Percentiles rank a stretch among this genome's conserved stretches.
These are phyloP conservation scores for Geosmithia putterillii DNA, from an alignment of 2,329 filamentous ascomycete species.

Conservation along the genomic window DNA sequence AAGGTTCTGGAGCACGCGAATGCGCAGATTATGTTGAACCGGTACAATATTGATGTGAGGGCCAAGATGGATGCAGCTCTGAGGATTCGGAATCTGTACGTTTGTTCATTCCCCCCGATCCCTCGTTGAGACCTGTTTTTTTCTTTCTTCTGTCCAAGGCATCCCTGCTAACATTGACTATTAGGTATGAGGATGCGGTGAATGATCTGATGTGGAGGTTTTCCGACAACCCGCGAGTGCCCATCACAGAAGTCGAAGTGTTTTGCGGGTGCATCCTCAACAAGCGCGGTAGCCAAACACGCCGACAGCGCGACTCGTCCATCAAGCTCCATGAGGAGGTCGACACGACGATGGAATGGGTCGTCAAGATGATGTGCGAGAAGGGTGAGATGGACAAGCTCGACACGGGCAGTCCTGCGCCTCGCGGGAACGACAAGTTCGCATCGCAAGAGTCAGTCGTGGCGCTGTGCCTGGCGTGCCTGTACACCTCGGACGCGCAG, in stretches of 20 bases:
- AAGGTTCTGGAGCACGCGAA: constrained; percentile 16
- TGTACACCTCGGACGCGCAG: constrained; percentile 13
- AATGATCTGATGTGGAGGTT: constrained; percentile 26
- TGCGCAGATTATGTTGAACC: constrained; percentile 5
- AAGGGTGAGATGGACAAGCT: too few species aligned
- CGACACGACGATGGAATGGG: constrained; percentile 29
- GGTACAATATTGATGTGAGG: background rate
- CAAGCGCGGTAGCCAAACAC: constrained; percentile 32
- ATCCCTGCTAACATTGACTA: background rate
- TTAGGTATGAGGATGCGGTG: constrained; percentile 33
- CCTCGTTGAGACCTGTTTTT: too few species aligned
- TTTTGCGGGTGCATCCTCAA: constrained; percentile 45
- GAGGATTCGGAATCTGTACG: constrained; percentile 24
- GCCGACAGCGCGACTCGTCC: constrained; percentile 37
- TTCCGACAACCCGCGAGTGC: constrained; percentile 29
- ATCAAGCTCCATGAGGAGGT: constrained; percentile 39
- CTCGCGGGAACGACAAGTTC: background rate
- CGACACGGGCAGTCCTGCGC: too few species aligned
- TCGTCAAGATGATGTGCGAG: constrained; percentile 20
- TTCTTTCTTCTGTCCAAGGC: background rate
- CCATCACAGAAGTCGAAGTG: constrained; percentile 37
- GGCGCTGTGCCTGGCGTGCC: constrained; percentile 21
- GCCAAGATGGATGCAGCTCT: constrained; percentile 7
- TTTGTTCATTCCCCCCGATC: constrained; percentile 4
- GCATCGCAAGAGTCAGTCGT: constrained; percentile 13